phyloP scores from a whole-genome alignment of 164 flowering plant genomes.

The Buxus sempervirens region DNA sequence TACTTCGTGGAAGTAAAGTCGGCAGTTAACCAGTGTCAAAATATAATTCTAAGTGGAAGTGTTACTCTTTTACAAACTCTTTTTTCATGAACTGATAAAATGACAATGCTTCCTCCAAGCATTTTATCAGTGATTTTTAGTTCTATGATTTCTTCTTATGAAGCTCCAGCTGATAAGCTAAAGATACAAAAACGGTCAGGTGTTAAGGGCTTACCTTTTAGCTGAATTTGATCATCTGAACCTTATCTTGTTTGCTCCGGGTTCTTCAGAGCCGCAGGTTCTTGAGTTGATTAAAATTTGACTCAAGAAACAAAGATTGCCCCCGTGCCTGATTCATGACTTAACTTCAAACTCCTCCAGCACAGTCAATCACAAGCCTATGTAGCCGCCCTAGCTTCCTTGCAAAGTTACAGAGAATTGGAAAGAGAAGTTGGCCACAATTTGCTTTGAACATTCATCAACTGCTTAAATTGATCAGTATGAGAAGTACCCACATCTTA shows the following conservation, averaged over 20 bases:
- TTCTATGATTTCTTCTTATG: not conserved
- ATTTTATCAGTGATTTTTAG: too few relatives aligned
- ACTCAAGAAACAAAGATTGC: not conserved
- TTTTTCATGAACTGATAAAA: too few relatives aligned
- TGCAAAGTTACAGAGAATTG: too few relatives aligned
- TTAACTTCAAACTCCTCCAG: too few relatives aligned
- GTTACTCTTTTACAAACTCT: too few relatives aligned
- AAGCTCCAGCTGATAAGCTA: not conserved
- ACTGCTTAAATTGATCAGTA: conserved; percentile 11
- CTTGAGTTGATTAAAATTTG: not conserved
- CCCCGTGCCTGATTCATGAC: not conserved
- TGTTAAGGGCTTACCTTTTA: too few relatives aligned
- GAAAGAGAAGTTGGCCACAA: conserved; percentile 3
- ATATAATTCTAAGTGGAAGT: too few relatives aligned
- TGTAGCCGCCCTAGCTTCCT: too few relatives aligned
- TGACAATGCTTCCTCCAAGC: not conserved
- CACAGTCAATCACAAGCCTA: not conserved
- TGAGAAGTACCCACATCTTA: conserved; percentile 12
- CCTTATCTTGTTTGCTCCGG: too few relatives aligned
- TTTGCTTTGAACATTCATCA: conserved; percentile 6
- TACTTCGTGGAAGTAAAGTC: too few relatives aligned
- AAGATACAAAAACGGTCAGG: not conserved
- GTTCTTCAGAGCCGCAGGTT: not conserved
- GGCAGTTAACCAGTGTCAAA: too few relatives aligned
- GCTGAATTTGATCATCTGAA: too few relatives aligned